Conservation (phyloP, 805 yeast species). For the Blastobotrys attinorum region DNA sequence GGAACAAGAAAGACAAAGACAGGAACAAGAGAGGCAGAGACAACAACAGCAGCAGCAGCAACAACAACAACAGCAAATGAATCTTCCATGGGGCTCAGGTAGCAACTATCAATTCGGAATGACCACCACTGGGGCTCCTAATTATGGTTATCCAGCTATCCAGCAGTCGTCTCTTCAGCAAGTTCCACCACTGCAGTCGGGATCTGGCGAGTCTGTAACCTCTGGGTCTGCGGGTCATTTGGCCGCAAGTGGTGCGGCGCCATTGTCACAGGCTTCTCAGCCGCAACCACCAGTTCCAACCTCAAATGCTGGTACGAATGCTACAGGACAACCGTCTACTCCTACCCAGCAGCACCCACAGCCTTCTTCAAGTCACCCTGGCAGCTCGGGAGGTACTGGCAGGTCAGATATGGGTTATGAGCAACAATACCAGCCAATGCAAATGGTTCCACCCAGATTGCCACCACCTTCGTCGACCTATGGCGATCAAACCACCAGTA, state of each 20-base stretch:
- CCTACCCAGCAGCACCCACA: slow-evolving; percentile 1
- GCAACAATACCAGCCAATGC: not conserved
- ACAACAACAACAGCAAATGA: not conserved
- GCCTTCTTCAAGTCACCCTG: not conserved
- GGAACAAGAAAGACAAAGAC: not conserved
- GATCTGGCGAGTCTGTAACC: not conserved
- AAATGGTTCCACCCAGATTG: not conserved
- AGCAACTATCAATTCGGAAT: too few species aligned
- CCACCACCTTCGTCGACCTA: not conserved
- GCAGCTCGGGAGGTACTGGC: not conserved
- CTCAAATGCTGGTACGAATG: too few species aligned
- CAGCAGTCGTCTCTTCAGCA: not conserved
- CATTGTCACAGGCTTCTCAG: not conserved
- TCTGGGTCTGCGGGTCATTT: not conserved
- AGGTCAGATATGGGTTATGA: not conserved
- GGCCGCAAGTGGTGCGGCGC: not conserved
- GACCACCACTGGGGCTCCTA: too few species aligned
- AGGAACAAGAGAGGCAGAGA: not conserved
- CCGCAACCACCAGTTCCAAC: not conserved
- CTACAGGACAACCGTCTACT: not conserved
- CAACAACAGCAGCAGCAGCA: slow-evolving; percentile 1
- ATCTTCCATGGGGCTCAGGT: too few species aligned
- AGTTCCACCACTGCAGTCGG: not conserved
- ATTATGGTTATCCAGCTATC: too few species aligned
- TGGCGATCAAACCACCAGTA: not conserved